Evolutionary conservation across 441 rosid genomes (phyloP), one percentile per base, ranked within the genome.

Genomic region (Rhodomyrtus psidioides): DNA sequence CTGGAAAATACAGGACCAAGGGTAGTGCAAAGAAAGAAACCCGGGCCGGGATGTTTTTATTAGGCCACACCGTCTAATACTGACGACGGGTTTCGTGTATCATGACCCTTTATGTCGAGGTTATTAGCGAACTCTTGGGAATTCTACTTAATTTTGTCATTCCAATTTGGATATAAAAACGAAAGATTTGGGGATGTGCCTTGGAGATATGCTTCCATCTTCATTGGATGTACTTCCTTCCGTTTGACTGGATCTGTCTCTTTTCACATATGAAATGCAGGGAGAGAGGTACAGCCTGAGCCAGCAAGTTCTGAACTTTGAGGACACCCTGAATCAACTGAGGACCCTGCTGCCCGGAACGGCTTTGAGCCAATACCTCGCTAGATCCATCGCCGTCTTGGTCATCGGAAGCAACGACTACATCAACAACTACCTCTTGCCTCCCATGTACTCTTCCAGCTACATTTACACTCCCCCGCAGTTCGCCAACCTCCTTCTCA

Each of bases 361-460:
- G 15, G 91, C 91, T 84, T 81, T 94, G 70, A 89, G 90, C 1
- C 86, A 88, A n/a, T 95, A 92, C 88, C 83, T 95, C 10, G 88
- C 91, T 7, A 94, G 83, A 88, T 94, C 97, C 30, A 56, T 95
- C 3, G 93, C 92, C 27, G 81, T 97, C 88, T 74, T 95, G 82
- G 95, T 93, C 76, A 93, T 97, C 54, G 99, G 99, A 62, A 95
- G 97, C 90, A 95, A 94, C 86, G 98, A 97, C 88, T 97, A 95
- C 91, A 94, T 97, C 93, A 95, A 94, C 93, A 95, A 97, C 91
- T 97, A 94, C 86, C 95, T 97, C 62, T 74, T 94, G 95, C 96
- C 97, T 58, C 86, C 91, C 49, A 42, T 94, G 28, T 95, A 95
- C 91, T 55, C 92, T 27, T 95, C 96, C 51, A 93, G 95, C 87